A percentile compares a stretch with the other conserved stretches of the same genome.
These are phyloP conservation scores for Tremella fuciformis DNA, from an alignment of 768 basidiomycete species.

Conservation along the genomic window DNA sequence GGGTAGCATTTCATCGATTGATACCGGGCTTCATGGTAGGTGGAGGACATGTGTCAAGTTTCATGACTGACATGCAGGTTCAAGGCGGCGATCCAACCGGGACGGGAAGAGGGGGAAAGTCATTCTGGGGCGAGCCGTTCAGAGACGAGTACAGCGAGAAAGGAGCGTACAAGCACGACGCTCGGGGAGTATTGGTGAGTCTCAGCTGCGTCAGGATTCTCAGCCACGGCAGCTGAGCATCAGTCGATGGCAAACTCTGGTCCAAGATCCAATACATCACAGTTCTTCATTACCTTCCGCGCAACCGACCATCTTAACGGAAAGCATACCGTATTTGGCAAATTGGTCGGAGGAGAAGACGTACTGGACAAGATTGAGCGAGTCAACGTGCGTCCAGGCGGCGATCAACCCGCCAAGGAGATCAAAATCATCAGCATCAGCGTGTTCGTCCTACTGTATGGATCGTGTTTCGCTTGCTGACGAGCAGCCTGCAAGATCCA, in stretches of 20 bases:
- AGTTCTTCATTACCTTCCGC: conserved; percentile 90
- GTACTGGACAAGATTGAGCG: conserved; percentile 80
- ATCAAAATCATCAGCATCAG: conserved; percentile 80
- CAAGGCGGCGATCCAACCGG: conserved; percentile 98
- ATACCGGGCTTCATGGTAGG: conserved; percentile 93
- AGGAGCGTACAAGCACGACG: conserved; percentile 81
- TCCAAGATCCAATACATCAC: conserved; percentile 84
- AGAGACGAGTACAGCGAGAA: conserved; percentile 88
- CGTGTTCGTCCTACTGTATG: conserved; percentile 61
- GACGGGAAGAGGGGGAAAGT: conserved; percentile 87
- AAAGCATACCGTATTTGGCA: conserved; percentile 95
- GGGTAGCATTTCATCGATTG: conserved; percentile 83
- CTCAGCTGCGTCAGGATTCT: background rate
- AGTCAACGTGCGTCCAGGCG: conserved; percentile 73
- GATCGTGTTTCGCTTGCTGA: background rate
- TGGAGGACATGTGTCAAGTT: background rate
- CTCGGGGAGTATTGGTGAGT: conserved; percentile 66
- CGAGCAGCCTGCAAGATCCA: conserved; percentile 66
- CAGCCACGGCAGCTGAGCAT: conserved; percentile 70
- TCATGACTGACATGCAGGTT: conserved; percentile 60
- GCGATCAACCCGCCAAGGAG: conserved; percentile 71
- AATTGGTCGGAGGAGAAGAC: conserved; percentile 92
- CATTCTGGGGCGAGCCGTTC: conserved; percentile 93
- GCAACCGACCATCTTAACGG: conserved; percentile 79
- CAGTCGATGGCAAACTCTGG: conserved; percentile 94